Base-by-base conservation (phyloP, 768 basidiomycete genomes). In the Mycena haematopus region DNA sequence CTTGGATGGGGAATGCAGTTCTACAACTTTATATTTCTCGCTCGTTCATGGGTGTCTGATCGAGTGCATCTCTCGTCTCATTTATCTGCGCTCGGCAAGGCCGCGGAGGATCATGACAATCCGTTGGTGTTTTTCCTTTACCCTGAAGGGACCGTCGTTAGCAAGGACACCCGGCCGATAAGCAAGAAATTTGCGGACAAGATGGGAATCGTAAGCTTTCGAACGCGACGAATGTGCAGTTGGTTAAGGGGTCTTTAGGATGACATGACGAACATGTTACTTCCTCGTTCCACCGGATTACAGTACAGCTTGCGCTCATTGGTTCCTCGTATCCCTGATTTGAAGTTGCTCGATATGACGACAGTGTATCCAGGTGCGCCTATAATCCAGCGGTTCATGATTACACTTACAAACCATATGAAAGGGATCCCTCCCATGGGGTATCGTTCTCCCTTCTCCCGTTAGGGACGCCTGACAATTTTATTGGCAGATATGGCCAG, bases 1-100 rank as follows among this genome's bases (percentile, higher is more conserved):
- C 73, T 95, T 27, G 96, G 96, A 15, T 94, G 93, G 89, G 95
- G 95, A 59, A 98, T 97, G 94, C 94, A 92, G 84, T 89, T 95
- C 78, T 97, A 87, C 76, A 82, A 88, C 61, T 99, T 99, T 75
- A 94, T 98, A 62, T 98, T 98, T 75, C 84, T 98, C 24, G 87
- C 90, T 19, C 88, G 95, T 36, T 93, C 91, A 22, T 96, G 95
- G 96, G 89, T 90, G 2, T 86, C 92, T 21, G 96, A 98, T 73
- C 82, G 86, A 62, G 71, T 82, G 11, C 84, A 88, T 64, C 81
- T 97, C 6, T 83, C 87, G 27, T 75, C 79, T 22, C 82, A 86
- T 60, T 82, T 97, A 22, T 85, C 88, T 0, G 79, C 84, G 45
- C 79, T 96, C 15, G 95, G 89, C 1, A 81, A 80, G 54, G 82